Percentiles rank a stretch among this genome's conserved stretches.
phyloP scores from a whole-genome alignment of 1,284 basidiomycete genomes.

The Irpex sp. region DNA sequence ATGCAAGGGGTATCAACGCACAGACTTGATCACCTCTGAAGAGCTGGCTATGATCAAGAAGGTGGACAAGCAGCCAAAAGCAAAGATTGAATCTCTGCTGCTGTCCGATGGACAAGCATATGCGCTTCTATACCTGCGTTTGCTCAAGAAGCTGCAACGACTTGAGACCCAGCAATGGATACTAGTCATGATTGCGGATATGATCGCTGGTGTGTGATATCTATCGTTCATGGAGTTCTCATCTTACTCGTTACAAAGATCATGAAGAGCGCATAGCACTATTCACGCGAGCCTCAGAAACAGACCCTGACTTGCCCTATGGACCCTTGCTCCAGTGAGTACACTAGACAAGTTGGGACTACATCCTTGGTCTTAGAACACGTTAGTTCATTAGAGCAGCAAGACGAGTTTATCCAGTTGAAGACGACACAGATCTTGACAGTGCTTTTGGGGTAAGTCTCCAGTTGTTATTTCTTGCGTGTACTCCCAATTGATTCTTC shows the following conservation, averaged over 20 bases:
- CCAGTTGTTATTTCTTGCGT: neutral
- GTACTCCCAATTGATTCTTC: neutral
- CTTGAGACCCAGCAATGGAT: slow-evolving; percentile 95
- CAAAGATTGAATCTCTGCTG: slow-evolving; percentile 72
- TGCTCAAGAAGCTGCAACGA: slow-evolving; percentile 90
- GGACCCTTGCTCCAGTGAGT: slow-evolving; percentile 76
- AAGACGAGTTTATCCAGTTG: slow-evolving; percentile 92
- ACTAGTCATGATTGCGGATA: slow-evolving; percentile 88
- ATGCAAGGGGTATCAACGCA: slow-evolving; percentile 82
- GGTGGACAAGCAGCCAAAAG: slow-evolving; percentile 76
- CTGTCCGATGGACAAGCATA: slow-evolving; percentile 81
- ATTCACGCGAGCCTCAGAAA: slow-evolving; percentile 57
- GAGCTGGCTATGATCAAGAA: slow-evolving; percentile 91
- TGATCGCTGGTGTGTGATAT: slow-evolving; percentile 66
- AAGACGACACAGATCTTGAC: slow-evolving; percentile 89
- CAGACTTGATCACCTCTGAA: slow-evolving; percentile 84
- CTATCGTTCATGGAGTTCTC: neutral
- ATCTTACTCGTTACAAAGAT: slow-evolving; percentile 37
- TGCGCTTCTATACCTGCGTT: slow-evolving; percentile 84
- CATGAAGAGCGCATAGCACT: slow-evolving; percentile 78
- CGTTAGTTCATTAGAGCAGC: slow-evolving; percentile 72
- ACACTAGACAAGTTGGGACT: neutral
- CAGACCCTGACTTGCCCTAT: slow-evolving; percentile 82
- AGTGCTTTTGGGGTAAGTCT: slow-evolving; percentile 68
- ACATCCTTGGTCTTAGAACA: neutral